Evolutionary conservation across 805 yeast species (phyloP), one percentile per base, ranked within the genome.

Genomic region (Crinitomyces ghanaensis): DNA sequence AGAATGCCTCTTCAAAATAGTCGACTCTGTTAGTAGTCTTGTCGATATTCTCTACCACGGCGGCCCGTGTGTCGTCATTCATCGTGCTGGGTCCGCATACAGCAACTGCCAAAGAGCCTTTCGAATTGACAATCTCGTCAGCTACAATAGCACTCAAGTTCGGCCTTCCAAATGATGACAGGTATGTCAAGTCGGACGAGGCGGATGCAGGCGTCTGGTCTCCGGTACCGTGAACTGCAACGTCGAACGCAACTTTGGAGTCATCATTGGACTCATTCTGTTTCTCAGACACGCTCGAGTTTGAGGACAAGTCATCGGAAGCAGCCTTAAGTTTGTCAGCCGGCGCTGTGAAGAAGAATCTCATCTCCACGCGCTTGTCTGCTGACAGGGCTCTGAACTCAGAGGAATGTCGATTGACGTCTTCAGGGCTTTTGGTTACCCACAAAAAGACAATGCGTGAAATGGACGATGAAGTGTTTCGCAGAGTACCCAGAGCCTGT

Each of bases 1-100:
- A 62, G 56, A 77, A 83, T 30, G 75, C 58, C 50, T 78, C 84
- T 49, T 80, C 91, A 49, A 62, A 70, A 48, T 71, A 72, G 37
- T 77, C 82, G 13, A 80, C 65, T 33, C 77, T 59, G 31, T 65
- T 59, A 2, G 58, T 54, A 17, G 63, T 54, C 18, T 54, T 41
- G 11, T 54, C 53, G 20, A 77, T 50, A 26, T 62, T 53, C n/a
- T 56, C 43, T 1, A 66, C 60, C 4, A 74, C 65, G 4, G 65
- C 49, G 22, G 58, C 50, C 46, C 86, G 65, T 15, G 74, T 42
- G 2, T 56, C 62, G 46, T 76, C 85, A 41, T 65, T 73, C 66
- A 75, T 65, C 4, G 50, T 35, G 20, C 71, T 65, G 31, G 75
- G 78, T 5, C 84, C 85, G 57, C 85, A 77, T 9, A 70, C 59